phyloP scores from a whole-genome alignment of 1,284 basidiomycete genomes.

The Malassezia globosa region DNA sequence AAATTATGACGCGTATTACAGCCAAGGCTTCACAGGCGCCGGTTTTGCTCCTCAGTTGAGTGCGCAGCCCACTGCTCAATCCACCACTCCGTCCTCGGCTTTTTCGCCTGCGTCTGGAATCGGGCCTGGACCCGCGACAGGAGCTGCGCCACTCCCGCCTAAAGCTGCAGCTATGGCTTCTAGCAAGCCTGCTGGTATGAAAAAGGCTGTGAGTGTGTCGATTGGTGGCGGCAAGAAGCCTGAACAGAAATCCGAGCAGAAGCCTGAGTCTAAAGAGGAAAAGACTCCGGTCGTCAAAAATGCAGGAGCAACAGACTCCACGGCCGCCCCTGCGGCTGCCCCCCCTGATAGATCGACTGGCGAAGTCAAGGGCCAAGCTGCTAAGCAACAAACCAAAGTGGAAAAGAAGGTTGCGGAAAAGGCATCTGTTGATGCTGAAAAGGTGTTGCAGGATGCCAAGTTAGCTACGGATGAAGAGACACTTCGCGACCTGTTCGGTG shows the following conservation, averaged over 20 bases:
- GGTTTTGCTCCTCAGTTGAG: constrained; percentile 10
- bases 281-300: constrained; percentile 13
- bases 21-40: constrained; percentile 14
- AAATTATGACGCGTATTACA: constrained; percentile 16
- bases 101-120: too few species aligned
- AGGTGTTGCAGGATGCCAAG: constrained; percentile 40
- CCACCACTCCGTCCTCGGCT: constrained; percentile 2
- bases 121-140: neutral
- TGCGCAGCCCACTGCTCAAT: constrained; percentile 17
- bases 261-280: constrained; percentile 10
- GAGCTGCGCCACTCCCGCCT: constrained; percentile 9
- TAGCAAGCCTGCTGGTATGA: constrained; percentile 21
- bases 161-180: constrained; percentile 22
- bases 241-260: neutral
- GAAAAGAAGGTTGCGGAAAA: constrained; percentile 35
- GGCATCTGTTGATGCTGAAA: constrained; percentile 34
- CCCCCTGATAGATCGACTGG: too few species aligned
- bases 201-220: constrained; percentile 43
- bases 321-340: constrained; percentile 7
- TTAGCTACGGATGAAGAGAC: constrained; percentile 45
- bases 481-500: constrained; percentile 44
- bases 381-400: constrained; percentile 21
- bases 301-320: neutral
- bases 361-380: constrained; percentile 17
- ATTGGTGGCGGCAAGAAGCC: constrained; percentile 27